Base-by-base conservation (phyloP, 495 filamentous ascomycete genomes). In the Aspergillus haitiensis region DNA sequence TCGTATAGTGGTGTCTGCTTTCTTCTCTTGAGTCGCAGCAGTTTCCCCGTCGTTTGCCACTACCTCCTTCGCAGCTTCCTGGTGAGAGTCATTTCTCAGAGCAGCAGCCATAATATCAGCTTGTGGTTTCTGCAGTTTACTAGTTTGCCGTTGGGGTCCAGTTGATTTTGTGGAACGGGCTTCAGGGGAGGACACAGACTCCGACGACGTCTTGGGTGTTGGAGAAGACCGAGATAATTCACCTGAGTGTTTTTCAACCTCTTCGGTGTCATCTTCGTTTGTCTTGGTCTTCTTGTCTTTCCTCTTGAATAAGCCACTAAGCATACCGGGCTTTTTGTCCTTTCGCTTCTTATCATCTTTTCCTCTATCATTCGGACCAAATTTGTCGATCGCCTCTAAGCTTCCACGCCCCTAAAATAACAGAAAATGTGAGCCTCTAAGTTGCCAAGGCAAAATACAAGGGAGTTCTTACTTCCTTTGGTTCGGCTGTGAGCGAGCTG, bases 271-370 rank as follows among this genome's bases (percentile, higher is more conserved):
- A 46, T 90, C 86, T 51, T 90, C 88, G 8, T 80, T 78, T 45
- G 79, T 72, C 63, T 87, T 89, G 55, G 76, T 77, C 70, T 90
- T 97, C 79, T 92, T 96, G 62, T 96, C 91, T 66, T 95, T 97
- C 56, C 91, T 81, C 67, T 96, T 97, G 81, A 99, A 99, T 65
- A 98, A 81, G 42, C 92, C 93, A 65, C 92, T 92, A 50, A 99
- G 86, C 75, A 93, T 96, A 50, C 92, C 90, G 12, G 86, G 81
- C 69, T 94, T 96, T 78, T 96, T 96, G 58, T 97, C 90, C 67
- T 93, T 93, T 47, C 88, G 88, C 69, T 91, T 95, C 72, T 90
- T 91, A 52, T 92, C 88, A 57, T 95, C 90, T 69, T 86, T 88
- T 37, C 61, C 53, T 59, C 83, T 85, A 11, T 88, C 86, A 3